These are phyloP conservation scores for Arctium lappa DNA, from an alignment of 129 eudicot species.

Conservation along the genomic window DNA sequence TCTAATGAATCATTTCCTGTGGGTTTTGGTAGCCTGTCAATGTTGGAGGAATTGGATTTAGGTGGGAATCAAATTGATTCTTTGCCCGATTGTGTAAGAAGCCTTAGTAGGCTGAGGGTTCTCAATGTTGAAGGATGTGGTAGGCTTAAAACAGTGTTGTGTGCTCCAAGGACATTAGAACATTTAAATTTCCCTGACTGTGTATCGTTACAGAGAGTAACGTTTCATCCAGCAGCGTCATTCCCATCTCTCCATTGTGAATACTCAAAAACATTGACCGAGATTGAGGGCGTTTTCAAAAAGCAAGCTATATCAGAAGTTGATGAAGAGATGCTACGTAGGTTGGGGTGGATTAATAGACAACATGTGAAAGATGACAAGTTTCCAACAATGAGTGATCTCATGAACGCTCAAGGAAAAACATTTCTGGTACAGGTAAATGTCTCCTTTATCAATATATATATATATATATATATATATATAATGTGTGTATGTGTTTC, in stretches of 20 bases:
- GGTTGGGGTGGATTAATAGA: background rate
- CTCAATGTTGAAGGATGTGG: no score
- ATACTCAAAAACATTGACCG: background rate
- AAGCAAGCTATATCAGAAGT: background rate
- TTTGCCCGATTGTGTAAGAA: no score
- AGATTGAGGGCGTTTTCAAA: background rate
- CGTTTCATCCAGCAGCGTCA: slow-evolving; percentile 8
- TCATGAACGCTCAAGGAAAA: no score
- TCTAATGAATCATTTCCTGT: no score
- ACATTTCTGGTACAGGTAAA: background rate
- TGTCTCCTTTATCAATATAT: background rate
- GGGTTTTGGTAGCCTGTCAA: no score
- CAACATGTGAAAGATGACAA: background rate
- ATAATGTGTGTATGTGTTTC: background rate
- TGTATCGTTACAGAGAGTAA: background rate
- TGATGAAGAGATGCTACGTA: background rate
- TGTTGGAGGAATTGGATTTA: no score
- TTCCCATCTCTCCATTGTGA: background rate
- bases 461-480: no score
- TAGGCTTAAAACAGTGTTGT: background rate
- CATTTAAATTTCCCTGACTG: background rate
- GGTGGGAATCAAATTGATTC: no score
- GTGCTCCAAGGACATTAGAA: background rate
- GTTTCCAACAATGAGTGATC: background rate
- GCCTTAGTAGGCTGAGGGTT: no score